These are phyloP conservation scores for Acer saccharum DNA, from an alignment of 345 rosid genomes.

Conservation along the genomic window DNA sequence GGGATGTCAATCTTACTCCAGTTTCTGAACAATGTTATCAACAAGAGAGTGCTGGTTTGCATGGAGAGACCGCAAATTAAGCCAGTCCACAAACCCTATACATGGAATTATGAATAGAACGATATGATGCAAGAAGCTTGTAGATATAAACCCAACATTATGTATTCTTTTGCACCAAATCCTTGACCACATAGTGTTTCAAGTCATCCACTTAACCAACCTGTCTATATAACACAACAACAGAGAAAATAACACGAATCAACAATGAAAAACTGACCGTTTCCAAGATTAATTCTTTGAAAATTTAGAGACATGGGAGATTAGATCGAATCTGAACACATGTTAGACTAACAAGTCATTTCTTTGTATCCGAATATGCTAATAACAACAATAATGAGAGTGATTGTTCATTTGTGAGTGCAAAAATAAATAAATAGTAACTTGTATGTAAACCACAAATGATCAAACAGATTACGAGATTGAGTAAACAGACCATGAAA, in stretches of 20 bases:
- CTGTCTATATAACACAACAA: constrained; percentile 38
- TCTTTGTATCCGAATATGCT: no score
- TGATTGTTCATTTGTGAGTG: no score
- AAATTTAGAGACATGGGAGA: no score
- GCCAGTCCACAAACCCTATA: constrained; percentile 80
- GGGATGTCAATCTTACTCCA: constrained; percentile 46
- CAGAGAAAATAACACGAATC: neutral
- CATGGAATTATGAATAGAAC: constrained; percentile 1
- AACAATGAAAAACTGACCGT: no score
- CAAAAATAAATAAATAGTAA: no score
- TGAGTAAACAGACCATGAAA: constrained; percentile 50
- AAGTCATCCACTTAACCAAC: constrained; percentile 69
- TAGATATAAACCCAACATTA: constrained; percentile 63
- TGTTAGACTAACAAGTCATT: no score
- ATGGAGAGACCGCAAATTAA: constrained; percentile 61
- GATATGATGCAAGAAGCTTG: constrained; percentile 79
- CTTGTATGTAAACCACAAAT: no score
- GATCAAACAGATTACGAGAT: no score
- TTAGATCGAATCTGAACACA: no score
- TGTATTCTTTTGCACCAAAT: constrained; percentile 66
- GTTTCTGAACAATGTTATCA: constrained; percentile 44
- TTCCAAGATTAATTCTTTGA: no score
- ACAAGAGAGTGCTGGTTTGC: constrained; percentile 46
- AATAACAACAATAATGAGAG: no score
- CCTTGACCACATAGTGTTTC: constrained; percentile 96